phyloP scores from a whole-genome alignment of 192 early-diverging fungal genomes.

The Backusella luteola region DNA sequence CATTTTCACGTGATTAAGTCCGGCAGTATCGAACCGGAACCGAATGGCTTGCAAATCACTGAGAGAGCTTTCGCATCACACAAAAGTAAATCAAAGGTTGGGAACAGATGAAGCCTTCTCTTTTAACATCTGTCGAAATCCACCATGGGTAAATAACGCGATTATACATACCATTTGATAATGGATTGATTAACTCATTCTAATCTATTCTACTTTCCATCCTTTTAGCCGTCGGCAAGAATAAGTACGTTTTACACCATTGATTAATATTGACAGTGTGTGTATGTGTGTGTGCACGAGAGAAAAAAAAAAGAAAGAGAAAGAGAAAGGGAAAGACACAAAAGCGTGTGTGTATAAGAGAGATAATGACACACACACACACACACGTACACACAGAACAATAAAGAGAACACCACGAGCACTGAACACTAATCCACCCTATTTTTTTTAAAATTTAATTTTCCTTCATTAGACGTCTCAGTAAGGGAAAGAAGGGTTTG shows the following conservation, averaged over 20 bases:
- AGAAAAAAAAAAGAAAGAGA: neutral
- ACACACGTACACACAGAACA: neutral
- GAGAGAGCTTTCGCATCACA: neutral
- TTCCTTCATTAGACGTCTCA: slow-evolving; percentile 55
- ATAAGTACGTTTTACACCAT: slow-evolving; percentile 49
- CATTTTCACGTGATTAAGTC: neutral
- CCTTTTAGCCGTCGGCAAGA: slow-evolving; percentile 59
- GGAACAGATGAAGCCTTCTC: slow-evolving; percentile 1
- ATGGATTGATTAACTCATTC: neutral
- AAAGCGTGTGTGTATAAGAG: neutral
- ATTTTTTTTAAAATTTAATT: neutral
- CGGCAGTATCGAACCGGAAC: neutral
- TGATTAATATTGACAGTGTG: neutral
- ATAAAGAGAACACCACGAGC: neutral
- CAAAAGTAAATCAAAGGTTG: slow-evolving; percentile 1
- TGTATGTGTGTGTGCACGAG: neutral
- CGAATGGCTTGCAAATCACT: neutral
- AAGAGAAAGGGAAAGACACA: neutral
- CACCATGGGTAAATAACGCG: slow-evolving; percentile 21
- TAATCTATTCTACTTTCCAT: neutral
- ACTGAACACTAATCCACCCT: neutral
- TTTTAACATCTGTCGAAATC: slow-evolving; percentile 18
- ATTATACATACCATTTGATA: neutral
- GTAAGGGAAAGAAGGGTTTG: slow-evolving; percentile 80
- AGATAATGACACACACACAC: neutral